Base-by-base conservation (phyloP, 768 basidiomycete genomes). In the Lactarius quietus region DNA sequence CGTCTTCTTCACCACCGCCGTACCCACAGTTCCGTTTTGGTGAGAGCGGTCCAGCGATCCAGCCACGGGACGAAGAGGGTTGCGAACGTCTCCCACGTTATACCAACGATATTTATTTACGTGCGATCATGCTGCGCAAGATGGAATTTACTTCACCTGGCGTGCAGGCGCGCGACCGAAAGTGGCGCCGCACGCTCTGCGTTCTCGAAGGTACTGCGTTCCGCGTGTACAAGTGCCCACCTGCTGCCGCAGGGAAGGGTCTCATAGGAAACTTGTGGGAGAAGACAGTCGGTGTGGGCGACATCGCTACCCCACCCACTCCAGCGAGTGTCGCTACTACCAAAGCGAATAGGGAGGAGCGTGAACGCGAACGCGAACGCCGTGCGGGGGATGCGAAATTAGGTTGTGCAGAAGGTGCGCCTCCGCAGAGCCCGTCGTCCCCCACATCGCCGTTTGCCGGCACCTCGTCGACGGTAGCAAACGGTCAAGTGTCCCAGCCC, bases 171-270 rank as follows among this genome's bases (percentile, higher is more conserved):
- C 84, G 82, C 73, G 95, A 98, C 73, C 81, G 97, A 54, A 92
- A 93, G 72, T 99, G 97, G 97, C 84, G 91, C 65, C 81, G 91
- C 57, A 86, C 90, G 58, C 81, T 95, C 69, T 92, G 93, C 73
- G 90, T 95, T 71, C 77, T 99, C 31, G 93, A 97, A 72, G 97
- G 97, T 54, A 98, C 97, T n/a, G 80, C 82, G 67, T 86, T 98
- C 73, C 84, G 84, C 69, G 81, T 98, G 63, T 93, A 92, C 74
- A 82, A 82, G 66, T 84, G 78, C 63, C 78, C 79, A 39, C 73
- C 77, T 1, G 77, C 78, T 29, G 84, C 81, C 15, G 82, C 81
- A 4, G 79, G 82, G n/a, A 79, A 78, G 53, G 68, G 72, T 38
- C 64, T 69, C 36, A 73, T 91, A 55, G 86, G 84, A 67, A 84